Conservation (phyloP, 371 early-diverging fungal genomes). For the Batkoa obscura region DNA sequence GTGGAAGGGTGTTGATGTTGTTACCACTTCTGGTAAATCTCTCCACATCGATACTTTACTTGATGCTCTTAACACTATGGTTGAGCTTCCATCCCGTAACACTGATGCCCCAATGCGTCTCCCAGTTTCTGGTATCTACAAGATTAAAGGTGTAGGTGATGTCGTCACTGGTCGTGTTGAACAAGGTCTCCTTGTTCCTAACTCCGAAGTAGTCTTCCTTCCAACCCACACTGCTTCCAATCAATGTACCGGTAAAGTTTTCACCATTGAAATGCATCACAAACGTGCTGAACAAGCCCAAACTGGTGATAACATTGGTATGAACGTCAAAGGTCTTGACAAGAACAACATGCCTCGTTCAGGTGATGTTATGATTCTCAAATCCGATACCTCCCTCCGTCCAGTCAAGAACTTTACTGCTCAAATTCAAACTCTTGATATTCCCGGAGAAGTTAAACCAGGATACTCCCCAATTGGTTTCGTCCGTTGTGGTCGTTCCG, state of each 20-base stretch:
- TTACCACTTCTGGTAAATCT: background rate
- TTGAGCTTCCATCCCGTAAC: slow-evolving; percentile 4
- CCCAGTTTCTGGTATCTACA: slow-evolving; percentile 6
- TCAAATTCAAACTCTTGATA: slow-evolving; percentile 91
- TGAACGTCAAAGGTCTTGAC: slow-evolving; percentile 95
- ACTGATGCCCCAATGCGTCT: slow-evolving; percentile 5
- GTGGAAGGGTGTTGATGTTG: slow-evolving; percentile 1
- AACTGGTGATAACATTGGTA: slow-evolving; percentile 96
- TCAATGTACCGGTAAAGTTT: slow-evolving; percentile 67
- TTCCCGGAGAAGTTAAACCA: slow-evolving; percentile 81
- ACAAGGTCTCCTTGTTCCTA: background rate
- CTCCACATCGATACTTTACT: background rate
- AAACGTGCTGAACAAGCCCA: slow-evolving; percentile 77
- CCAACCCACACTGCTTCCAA: slow-evolving; percentile 4
- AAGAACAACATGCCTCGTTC: slow-evolving; percentile 88
- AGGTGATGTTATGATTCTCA: slow-evolving; percentile 61
- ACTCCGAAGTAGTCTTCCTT: slow-evolving; percentile 3
- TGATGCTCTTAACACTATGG: background rate
- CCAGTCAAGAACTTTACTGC: slow-evolving; percentile 91
- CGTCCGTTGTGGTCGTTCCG: slow-evolving; percentile 5
- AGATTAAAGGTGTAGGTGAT: slow-evolving; percentile 6
- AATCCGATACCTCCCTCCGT: slow-evolving; percentile 89
- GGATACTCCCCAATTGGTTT: slow-evolving; percentile 71
- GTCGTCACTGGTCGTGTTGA: slow-evolving; percentile 5
- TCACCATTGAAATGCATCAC: slow-evolving; percentile 98